Evolutionary conservation across 1,139 yeast genomes (phyloP).

Genomic region (Kodamaea ohmeri): DNA sequence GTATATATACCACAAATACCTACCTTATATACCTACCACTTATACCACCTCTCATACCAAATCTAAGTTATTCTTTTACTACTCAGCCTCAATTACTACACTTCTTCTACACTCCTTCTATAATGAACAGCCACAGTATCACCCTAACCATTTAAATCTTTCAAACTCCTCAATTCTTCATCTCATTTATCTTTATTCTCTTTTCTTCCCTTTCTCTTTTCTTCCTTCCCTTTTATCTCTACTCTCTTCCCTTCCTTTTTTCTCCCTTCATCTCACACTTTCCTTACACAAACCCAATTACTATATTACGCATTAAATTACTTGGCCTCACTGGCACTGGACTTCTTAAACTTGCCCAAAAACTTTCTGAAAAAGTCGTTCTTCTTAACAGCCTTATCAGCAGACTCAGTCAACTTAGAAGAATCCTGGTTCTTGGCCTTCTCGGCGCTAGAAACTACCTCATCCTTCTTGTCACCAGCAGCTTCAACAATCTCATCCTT

Average conservation of each 20-base stretch:
- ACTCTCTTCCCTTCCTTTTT: not conserved
- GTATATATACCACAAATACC: no score
- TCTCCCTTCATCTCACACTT: not conserved
- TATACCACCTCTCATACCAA: no score
- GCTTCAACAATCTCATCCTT: conserved; percentile 14
- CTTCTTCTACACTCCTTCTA: no score
- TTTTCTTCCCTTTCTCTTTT: not conserved
- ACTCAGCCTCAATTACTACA: no score
- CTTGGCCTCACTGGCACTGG: conserved; percentile 19
- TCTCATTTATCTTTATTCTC: not conserved
- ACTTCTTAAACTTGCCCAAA: conserved; percentile 47
- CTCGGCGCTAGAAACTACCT: conserved; percentile 15
- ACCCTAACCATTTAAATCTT: not conserved
- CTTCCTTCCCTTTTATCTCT: not conserved
- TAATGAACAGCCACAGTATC: no score
- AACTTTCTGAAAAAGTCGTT: conserved; percentile 51
- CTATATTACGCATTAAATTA: conserved; percentile 4
- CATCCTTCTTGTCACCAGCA: conserved; percentile 9
- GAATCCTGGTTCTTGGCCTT: conserved; percentile 20
- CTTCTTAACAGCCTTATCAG: conserved; percentile 43
- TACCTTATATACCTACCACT: no score
- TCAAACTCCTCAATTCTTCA: not conserved
- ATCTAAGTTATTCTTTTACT: no score
- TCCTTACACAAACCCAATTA: not conserved
- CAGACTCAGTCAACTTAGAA: conserved; percentile 11